These are phyloP conservation scores for Blumeria hordei DNA, from an alignment of 2,329 filamentous ascomycete genomes.

Conservation along the genomic window DNA sequence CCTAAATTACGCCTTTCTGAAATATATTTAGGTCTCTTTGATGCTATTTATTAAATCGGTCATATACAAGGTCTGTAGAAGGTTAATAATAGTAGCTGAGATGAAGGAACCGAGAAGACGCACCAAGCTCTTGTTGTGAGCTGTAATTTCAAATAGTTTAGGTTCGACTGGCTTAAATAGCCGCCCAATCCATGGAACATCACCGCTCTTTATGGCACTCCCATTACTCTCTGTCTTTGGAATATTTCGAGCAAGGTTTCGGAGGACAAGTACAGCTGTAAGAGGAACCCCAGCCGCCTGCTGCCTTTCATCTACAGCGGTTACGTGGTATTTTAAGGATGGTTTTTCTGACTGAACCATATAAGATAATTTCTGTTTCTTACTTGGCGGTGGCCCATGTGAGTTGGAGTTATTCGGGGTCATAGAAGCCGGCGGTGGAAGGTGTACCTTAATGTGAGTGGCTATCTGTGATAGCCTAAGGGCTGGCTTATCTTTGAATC, in stretches of 20 bases:
- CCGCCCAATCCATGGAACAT: conserved; percentile 38
- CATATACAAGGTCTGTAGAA: conserved; percentile 1
- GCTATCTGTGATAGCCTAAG: conserved; percentile 12
- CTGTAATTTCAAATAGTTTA: conserved; percentile 42
- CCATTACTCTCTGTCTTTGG: conserved; percentile 35
- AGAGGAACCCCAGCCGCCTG: conserved; percentile 59
- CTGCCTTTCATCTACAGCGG: conserved; percentile 26
- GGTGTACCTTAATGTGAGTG: conserved; percentile 15
- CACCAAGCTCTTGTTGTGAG: conserved; percentile 40
- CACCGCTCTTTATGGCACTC: conserved; percentile 24
- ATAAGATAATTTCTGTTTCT: conserved; percentile 13
- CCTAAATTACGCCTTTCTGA: no score
- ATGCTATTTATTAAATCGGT: conserved; percentile 2
- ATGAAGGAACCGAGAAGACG: conserved; percentile 7
- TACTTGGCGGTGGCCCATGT: conserved; percentile 7
- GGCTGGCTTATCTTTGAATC: conserved; percentile 22
- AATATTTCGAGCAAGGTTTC: conserved; percentile 50
- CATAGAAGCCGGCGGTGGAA: conserved; percentile 4
- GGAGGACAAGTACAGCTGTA: conserved; percentile 50
- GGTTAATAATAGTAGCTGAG: neutral
- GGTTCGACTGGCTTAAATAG: conserved; percentile 42
- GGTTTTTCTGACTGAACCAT: conserved; percentile 24
- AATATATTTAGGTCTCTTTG: neutral
- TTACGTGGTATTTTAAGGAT: conserved; percentile 29
- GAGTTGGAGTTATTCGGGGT: conserved; percentile 4